Base-by-base conservation (phyloP, 768 basidiomycete genomes). In the Xerocomellus intermedius region DNA sequence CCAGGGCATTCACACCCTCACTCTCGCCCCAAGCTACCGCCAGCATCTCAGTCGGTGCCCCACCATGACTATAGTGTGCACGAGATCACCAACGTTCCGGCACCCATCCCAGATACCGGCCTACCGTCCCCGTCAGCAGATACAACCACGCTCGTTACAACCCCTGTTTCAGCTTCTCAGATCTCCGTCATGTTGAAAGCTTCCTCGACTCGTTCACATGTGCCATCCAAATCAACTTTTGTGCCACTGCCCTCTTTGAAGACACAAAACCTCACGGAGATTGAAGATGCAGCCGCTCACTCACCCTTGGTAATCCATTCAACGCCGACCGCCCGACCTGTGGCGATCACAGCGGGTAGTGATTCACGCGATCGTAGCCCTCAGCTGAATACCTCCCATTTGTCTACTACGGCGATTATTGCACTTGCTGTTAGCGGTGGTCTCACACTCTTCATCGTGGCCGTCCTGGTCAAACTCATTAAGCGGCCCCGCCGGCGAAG, bases 361-460 rank as follows among this genome's bases (percentile, higher is more conserved):
- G 44, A 32, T 10, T 36, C 54, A 43, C 47, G 19, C 10, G 21
- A 49, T 54, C 53, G 21, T 21, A 45, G 50, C 30, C 56, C 64
- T 22, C 61, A 62, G 38, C 32, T 57, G n/a, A 55, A 50, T 42
- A 45, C 41, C 12, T 35, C 66, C 41, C 77, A 75, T 56, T 59
- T 85, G 42, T 75, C 82, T 51, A 73, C 77, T 1, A 71, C 79
- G 5, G 66, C 79, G 22, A 79, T 86, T 54, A 74, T 81, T 24
- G 68, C 83, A 9, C 71, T 88, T 26, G 78, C 77, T 44, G 73
- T 86, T 42, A 79, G 84, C 5, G 75, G 77, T 52, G 74, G 74
- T 14, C 75, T 80, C 58, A 58, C 82, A 10, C 58, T 86, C 26
- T 61, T 84, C 3, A 78, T 78, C 16, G 51, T 80, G 35, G 73